A percentile compares a stretch with the other conserved stretches of the same genome.
Evolutionary conservation across 2,329 filamentous ascomycete species (phyloP).

Genomic region (Malbranchea zuffiana): DNA sequence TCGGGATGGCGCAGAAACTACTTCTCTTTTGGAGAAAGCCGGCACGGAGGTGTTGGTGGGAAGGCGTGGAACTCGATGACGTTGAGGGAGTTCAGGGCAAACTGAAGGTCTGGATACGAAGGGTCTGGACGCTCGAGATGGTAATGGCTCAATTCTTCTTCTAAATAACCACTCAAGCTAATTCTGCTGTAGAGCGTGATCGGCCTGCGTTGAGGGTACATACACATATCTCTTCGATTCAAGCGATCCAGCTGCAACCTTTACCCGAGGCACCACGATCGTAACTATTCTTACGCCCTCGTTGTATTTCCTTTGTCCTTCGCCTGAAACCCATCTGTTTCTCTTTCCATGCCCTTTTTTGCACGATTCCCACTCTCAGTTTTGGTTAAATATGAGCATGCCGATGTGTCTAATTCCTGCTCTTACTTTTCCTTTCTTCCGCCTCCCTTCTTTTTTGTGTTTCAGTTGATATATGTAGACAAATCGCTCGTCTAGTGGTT

Average conservation of each 20-base stretch:
- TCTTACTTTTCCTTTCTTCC: no score
- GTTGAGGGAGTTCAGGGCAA: slow-evolving; percentile 85
- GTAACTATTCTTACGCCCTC: no score
- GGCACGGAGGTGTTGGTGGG: slow-evolving; percentile 96
- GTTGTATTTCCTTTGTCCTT: not conserved
- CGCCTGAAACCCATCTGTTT: no score
- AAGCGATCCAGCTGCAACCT: no score
- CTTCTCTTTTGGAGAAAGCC: slow-evolving; percentile 97
- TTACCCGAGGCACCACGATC: no score
- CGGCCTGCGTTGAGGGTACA: slow-evolving; percentile 11
- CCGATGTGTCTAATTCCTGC: no score
- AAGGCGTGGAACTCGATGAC: slow-evolving; percentile 81
- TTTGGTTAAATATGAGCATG: no score
- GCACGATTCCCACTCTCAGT: no score
- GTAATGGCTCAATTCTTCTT: slow-evolving; percentile 31
- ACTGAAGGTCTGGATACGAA: slow-evolving; percentile 94
- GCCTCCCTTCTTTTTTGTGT: no score
- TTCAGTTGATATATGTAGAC: no score
- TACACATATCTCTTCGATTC: not conserved
- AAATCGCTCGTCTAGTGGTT: no score
- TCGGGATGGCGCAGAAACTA: slow-evolving; percentile 97
- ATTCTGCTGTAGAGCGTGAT: slow-evolving; percentile 13
- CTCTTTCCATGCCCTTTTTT: no score
- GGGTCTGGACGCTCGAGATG: slow-evolving; percentile 98
- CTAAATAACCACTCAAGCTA: slow-evolving; percentile 2